These are phyloP conservation scores for Solanum acaule DNA, from an alignment of 257 asterid genomes.

Conservation along the genomic window DNA sequence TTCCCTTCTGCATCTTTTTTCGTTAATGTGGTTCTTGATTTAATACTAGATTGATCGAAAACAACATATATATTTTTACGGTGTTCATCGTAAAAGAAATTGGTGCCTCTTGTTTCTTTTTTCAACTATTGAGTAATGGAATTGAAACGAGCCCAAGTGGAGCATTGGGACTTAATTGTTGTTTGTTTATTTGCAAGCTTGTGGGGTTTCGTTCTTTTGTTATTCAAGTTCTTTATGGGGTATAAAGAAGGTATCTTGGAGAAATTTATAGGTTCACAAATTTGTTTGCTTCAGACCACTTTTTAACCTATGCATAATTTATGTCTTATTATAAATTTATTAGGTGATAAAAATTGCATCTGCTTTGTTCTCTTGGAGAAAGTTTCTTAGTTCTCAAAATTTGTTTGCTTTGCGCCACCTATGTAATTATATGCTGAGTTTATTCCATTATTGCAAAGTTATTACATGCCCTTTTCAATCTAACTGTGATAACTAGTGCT, in stretches of 20 bases:
- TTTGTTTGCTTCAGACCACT: not conserved
- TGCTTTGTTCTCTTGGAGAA: not conserved
- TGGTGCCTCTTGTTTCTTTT: not conserved
- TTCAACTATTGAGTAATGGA: not conserved
- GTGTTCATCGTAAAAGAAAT: not conserved
- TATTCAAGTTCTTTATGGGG: not conserved
- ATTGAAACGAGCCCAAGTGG: not conserved
- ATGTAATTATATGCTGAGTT: not conserved
- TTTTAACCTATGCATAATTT: not conserved
- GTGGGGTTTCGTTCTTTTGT: not conserved
- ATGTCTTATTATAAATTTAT: not conserved
- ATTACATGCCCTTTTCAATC: not conserved
- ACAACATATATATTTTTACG: not conserved
- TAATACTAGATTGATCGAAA: not conserved
- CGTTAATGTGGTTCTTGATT: not conserved
- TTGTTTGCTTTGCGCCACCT: not conserved
- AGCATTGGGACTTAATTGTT: not conserved
- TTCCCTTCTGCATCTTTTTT: not conserved
- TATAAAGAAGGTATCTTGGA: not conserved
- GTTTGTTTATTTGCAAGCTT: not conserved
- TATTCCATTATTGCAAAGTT: not conserved
- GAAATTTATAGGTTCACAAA: not conserved
- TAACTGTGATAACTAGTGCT: not conserved
- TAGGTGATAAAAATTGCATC: not conserved
- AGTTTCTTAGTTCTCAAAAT: not conserved